phyloP scores from a whole-genome alignment of 2,329 filamentous ascomycete species.

The Berkeleyomyces basicola region DNA sequence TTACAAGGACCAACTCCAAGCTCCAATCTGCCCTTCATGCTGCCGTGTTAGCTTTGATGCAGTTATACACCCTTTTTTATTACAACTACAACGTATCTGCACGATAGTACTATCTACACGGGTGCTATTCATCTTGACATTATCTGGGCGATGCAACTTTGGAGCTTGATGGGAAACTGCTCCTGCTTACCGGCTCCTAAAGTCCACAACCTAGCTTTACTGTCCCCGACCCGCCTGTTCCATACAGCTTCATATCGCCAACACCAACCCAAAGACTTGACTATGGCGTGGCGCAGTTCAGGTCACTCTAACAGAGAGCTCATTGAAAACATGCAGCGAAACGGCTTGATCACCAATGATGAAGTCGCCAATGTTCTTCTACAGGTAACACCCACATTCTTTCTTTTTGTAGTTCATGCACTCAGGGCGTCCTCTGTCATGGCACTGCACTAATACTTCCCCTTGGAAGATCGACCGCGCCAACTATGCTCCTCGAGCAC shows the following conservation, averaged over 20 bases:
- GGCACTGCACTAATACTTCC: constrained; percentile 1
- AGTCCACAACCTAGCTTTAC: no score
- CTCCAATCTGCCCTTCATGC: no score
- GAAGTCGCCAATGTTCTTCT: constrained; percentile 49
- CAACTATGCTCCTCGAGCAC: constrained; percentile 54
- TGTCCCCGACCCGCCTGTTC: no score
- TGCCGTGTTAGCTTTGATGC: no score
- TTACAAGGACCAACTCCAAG: neutral
- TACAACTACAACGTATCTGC: neutral
- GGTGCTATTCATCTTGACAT: no score
- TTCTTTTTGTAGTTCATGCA: no score
- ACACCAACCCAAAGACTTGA: constrained; percentile 15
- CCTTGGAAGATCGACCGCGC: constrained; percentile 60
- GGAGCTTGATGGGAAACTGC: no score
- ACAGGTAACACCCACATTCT: neutral
- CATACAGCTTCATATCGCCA: no score
- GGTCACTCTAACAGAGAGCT: constrained; percentile 59
- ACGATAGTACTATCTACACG: neutral
- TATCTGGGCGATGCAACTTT: no score
- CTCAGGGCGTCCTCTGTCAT: neutral
- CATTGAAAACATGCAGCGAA: constrained; percentile 57
- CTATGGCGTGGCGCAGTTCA: constrained; percentile 83
- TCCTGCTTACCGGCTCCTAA: no score
- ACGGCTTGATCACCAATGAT: constrained; percentile 55
- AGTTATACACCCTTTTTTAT: neutral